These are phyloP conservation scores for Calonectria crousiana DNA, from an alignment of 2,329 filamentous ascomycete genomes.

Conservation along the genomic window DNA sequence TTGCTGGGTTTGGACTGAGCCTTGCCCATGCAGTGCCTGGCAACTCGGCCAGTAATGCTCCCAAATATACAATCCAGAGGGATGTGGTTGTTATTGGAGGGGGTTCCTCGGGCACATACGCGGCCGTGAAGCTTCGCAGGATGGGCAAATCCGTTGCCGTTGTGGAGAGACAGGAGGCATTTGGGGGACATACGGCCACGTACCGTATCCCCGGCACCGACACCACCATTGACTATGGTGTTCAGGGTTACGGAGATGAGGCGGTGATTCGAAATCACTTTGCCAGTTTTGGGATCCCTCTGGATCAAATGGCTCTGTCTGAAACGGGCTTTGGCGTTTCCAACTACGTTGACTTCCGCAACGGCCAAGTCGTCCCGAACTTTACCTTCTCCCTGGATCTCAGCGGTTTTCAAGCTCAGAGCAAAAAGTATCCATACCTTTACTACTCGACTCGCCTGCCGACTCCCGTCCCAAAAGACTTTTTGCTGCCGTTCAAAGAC, in stretches of 20 bases:
- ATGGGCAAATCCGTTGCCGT: slow-evolving; percentile 35
- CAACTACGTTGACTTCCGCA: slow-evolving; percentile 34
- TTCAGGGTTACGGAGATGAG: slow-evolving; percentile 32
- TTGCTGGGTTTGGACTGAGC: slow-evolving; percentile 23
- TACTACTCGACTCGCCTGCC: slow-evolving; percentile 35
- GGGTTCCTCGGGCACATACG: slow-evolving; percentile 34
- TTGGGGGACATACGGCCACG: slow-evolving; percentile 34
- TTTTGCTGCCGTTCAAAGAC: slow-evolving; percentile 30
- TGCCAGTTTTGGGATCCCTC: slow-evolving; percentile 28
- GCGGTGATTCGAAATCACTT: slow-evolving; percentile 27
- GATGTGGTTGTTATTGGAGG: slow-evolving; percentile 36
- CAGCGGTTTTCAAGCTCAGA: slow-evolving; percentile 20
- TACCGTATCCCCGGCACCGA: slow-evolving; percentile 31
- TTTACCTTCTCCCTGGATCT: slow-evolving; percentile 27
- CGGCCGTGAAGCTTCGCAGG: slow-evolving; percentile 32
- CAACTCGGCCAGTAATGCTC: background rate
- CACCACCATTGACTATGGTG: slow-evolving; percentile 35
- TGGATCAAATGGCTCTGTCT: slow-evolving; percentile 19
- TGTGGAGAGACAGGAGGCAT: slow-evolving; percentile 25
- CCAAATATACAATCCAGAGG: slow-evolving; percentile 18
- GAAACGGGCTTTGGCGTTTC: slow-evolving; percentile 29
- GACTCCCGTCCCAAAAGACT: slow-evolving; percentile 27
- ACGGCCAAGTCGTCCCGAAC: slow-evolving; percentile 18
- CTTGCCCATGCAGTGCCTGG: slow-evolving; percentile 21
- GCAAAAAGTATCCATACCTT: slow-evolving; percentile 28